phyloP scores from a whole-genome alignment of 352 stramenopile species.

The Globisporangium takayamanum region DNA sequence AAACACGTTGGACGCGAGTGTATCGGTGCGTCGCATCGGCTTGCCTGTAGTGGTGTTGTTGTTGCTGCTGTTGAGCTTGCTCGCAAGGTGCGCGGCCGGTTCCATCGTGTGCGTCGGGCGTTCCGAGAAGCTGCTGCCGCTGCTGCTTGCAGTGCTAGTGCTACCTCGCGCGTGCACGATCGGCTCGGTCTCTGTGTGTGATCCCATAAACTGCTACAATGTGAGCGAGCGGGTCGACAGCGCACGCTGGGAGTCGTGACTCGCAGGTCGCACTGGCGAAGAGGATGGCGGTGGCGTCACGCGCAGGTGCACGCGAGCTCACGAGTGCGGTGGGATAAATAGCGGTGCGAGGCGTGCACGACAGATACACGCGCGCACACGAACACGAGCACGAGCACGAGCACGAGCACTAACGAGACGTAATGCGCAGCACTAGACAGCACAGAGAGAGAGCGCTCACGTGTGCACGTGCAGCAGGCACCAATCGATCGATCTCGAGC shows the following conservation, averaged over 20 bases:
- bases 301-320: too few relatives aligned
- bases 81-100: slow-evolving; percentile 24
- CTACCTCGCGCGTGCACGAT: slow-evolving; percentile 9
- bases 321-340: too few relatives aligned
- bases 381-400: too few relatives aligned
- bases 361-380: too few relatives aligned
- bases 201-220: slow-evolving; percentile 7
- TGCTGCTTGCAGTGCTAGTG: slow-evolving; percentile 10
- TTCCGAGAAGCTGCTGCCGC: slow-evolving; percentile 17
- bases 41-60: slow-evolving; percentile 6
- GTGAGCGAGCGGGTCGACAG: too few relatives aligned
- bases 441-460: too few relatives aligned
- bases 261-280: neutral
- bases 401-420: too few relatives aligned
- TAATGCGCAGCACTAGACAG: too few relatives aligned
- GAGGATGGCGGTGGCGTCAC: too few relatives aligned
- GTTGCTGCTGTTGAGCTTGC: neutral
- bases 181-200: slow-evolving; percentile 9
- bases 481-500: too few relatives aligned
- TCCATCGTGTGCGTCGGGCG: slow-evolving; percentile 31
- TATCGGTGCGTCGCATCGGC: slow-evolving; percentile 5
- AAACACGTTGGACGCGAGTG: neutral
- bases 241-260: neutral
- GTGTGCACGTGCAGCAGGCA: too few relatives aligned
- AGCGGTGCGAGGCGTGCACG: too few relatives aligned